phyloP scores from a whole-genome alignment of 306 rosid genomes.

The Neltuma alba region DNA sequence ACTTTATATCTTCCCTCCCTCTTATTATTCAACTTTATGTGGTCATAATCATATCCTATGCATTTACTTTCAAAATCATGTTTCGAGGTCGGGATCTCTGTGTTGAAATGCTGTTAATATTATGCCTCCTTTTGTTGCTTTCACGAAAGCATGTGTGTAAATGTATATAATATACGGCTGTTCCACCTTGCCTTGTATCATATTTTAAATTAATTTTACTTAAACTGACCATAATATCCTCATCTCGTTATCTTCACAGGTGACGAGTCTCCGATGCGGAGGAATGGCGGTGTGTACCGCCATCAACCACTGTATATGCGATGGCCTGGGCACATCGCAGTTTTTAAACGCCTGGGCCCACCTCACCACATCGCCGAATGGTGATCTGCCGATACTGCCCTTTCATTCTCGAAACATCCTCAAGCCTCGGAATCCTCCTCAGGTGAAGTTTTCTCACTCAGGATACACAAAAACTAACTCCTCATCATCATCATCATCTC shows the following conservation, averaged over 20 bases:
- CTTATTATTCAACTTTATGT: neutral
- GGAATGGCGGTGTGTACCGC: conserved; percentile 85
- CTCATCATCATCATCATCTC: conserved; percentile 1
- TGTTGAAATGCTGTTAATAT: neutral
- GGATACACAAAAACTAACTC: conserved; percentile 41
- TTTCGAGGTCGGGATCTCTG: neutral
- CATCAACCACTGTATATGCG: conserved; percentile 79
- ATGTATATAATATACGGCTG: too few species aligned
- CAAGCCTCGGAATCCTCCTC: conserved; percentile 52
- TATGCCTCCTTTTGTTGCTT: conserved; percentile 7
- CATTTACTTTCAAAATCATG: neutral
- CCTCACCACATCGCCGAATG: conserved; percentile 28
- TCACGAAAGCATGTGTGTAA: conserved; percentile 2
- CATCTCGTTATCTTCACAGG: conserved; percentile 32
- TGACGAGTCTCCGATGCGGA: conserved; percentile 71
- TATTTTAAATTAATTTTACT: neutral
- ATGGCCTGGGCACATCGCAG: conserved; percentile 84
- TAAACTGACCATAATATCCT: neutral
- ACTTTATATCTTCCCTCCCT: neutral
- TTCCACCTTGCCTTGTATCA: neutral
- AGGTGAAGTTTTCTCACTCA: conserved; percentile 40
- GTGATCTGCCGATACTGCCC: conserved; percentile 44
- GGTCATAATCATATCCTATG: neutral
- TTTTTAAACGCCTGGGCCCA: conserved; percentile 86
- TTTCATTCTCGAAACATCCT: conserved; percentile 65